These are phyloP conservation scores for Aspergillus latus DNA, from an alignment of 2,329 filamentous ascomycete genomes.

Conservation along the genomic window DNA sequence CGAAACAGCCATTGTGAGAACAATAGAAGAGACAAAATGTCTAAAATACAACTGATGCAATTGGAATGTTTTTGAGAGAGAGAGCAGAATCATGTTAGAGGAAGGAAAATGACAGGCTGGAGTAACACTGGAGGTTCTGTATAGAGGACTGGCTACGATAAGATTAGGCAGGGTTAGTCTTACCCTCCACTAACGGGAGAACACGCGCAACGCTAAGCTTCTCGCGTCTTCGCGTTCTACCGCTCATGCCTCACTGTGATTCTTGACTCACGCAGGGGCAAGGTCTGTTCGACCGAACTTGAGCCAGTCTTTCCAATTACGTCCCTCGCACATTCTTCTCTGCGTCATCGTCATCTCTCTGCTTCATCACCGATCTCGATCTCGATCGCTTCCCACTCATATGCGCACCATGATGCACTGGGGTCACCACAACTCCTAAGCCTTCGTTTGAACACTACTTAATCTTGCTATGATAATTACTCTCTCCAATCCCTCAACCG, in stretches of 20 bases:
- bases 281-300: neutral
- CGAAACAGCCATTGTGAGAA: neutral
- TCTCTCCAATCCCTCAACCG: neutral
- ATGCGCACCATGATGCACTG: conserved; percentile 3
- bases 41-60: neutral
- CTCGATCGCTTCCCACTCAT: neutral
- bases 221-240: neutral
- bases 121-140: neutral
- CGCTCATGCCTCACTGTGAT: neutral
- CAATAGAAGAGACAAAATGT: neutral
- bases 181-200: neutral
- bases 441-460: neutral
- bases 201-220: neutral
- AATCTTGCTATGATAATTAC: neutral
- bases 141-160: neutral
- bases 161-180: neutral
- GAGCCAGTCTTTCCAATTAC: neutral
- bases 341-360: neutral
- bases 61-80: neutral
- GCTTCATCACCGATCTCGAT: neutral
- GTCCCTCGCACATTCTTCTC: neutral
- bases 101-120: neutral
- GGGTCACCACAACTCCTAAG: neutral
- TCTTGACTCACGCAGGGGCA: neutral
- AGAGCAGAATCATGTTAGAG: neutral